These are phyloP conservation scores for Xylaria sp. DNA, from an alignment of 2,329 filamentous ascomycete genomes.

Conservation along the genomic window DNA sequence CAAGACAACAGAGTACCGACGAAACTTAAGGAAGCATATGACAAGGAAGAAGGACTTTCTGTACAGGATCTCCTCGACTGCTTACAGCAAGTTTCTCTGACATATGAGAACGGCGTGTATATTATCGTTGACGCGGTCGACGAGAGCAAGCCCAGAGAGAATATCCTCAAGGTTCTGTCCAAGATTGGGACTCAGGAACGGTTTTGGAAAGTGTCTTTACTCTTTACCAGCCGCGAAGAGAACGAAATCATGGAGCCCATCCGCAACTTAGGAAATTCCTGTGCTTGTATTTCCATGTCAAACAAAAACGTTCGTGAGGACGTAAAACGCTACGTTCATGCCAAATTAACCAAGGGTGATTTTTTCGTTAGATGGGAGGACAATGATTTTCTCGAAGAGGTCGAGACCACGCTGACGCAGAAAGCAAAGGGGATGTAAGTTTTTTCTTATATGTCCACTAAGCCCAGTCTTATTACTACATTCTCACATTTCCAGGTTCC, in stretches of 20 bases:
- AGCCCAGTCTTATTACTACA: background rate
- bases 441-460: background rate
- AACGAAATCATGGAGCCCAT: constrained; percentile 44
- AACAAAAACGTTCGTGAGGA: constrained; percentile 45
- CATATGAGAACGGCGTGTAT: constrained; percentile 39
- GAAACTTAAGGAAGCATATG: constrained; percentile 32
- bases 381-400: constrained; percentile 27
- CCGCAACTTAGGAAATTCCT: background rate
- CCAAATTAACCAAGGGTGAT: constrained; percentile 28
- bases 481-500: constrained; percentile 42
- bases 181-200: constrained; percentile 40
- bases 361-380: constrained; percentile 32
- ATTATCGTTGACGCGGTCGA: constrained; percentile 49
- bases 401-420: constrained; percentile 37
- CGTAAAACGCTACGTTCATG: constrained; percentile 42
- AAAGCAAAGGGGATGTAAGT: constrained; percentile 47
- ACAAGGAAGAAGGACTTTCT: constrained; percentile 20
- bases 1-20: constrained; percentile 36
- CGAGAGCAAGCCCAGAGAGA: constrained; percentile 43
- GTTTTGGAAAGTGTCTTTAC: constrained; percentile 44
- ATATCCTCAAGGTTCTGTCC: constrained; percentile 42
- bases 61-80: constrained; percentile 40
- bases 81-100: constrained; percentile 39
- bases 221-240: constrained; percentile 49
- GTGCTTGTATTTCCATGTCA: constrained; percentile 44